These are phyloP conservation scores for Collybiopsis confluens DNA, from an alignment of 768 basidiomycete species.

Conservation along the genomic window DNA sequence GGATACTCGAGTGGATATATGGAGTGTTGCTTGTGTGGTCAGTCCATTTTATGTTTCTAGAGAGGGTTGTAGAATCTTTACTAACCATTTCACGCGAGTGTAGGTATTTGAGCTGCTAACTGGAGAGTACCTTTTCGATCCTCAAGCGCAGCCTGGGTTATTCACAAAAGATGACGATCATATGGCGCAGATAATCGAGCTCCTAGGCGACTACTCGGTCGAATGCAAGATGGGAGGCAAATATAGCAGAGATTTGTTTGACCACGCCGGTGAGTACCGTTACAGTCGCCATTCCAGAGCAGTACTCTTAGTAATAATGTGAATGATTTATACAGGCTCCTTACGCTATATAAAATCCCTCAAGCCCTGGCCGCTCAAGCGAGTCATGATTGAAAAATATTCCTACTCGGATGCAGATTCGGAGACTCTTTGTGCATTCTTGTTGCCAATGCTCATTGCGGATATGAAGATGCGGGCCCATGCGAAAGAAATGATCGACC, in stretches of 20 bases:
- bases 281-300: not conserved
- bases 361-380: constrained; percentile 77
- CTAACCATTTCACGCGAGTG: constrained; percentile 4
- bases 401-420: constrained; percentile 60
- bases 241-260: constrained; percentile 83
- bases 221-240: constrained; percentile 80
- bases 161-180: constrained; percentile 96
- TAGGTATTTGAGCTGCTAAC: constrained; percentile 86
- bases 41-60: constrained; percentile 19
- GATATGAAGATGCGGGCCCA: constrained; percentile 66
- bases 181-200: constrained; percentile 91
- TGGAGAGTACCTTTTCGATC: constrained; percentile 90
- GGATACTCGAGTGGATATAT: constrained; percentile 83
- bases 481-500: constrained; percentile 70
- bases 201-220: constrained; percentile 74
- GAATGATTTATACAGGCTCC: constrained; percentile 37
- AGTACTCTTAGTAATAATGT: too few relatives aligned
- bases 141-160: constrained; percentile 72
- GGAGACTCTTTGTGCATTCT: constrained; percentile 54
- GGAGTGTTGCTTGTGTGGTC: constrained; percentile 88
- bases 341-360: constrained; percentile 71
- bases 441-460: constrained; percentile 71
- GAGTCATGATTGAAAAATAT: constrained; percentile 91
- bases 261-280: constrained; percentile 50
- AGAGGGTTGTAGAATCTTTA: not conserved